Evolutionary conservation across 2,329 filamentous ascomycete genomes (phyloP).

Genomic region (Fusarium duplospermum): DNA sequence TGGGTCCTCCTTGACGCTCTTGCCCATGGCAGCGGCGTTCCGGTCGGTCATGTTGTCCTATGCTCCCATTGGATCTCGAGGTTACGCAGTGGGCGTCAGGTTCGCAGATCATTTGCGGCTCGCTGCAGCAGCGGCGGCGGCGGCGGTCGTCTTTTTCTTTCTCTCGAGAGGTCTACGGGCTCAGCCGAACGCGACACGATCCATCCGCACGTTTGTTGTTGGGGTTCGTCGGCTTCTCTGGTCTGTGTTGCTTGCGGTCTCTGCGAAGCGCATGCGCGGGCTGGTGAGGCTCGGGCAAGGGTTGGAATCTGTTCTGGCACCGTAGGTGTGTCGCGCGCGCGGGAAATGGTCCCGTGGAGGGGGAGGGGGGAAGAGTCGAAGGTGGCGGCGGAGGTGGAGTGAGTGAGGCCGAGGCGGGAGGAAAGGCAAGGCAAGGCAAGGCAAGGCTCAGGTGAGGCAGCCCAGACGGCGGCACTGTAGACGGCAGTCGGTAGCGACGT

Average conservation of each 20-base stretch:
- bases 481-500: conserved; percentile 1
- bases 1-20: conserved; percentile 45
- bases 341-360: conserved; percentile 32
- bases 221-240: neutral
- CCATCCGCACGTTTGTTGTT: conserved; percentile 31
- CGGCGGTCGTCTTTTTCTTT: conserved; percentile 12
- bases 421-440: conserved; percentile 28
- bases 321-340: conserved; percentile 20
- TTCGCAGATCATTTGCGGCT: conserved; percentile 49
- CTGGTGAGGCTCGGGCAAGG: neutral
- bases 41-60: conserved; percentile 50
- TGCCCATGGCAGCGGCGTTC: conserved; percentile 48
- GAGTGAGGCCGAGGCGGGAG: conserved; percentile 26
- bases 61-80: conserved; percentile 49
- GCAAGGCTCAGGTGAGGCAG: conserved; percentile 14
- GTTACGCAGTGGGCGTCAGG: conserved; percentile 48
- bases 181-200: conserved; percentile 40
- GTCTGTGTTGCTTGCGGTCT: conserved; percentile 26
- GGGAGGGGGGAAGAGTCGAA: conserved; percentile 27
- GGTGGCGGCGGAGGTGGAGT: conserved; percentile 38
- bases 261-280: conserved; percentile 19
- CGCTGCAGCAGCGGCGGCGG: conserved; percentile 47
- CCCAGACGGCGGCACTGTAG: neutral
- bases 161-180: conserved; percentile 34
- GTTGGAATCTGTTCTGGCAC: neutral